Evolutionary conservation across 2,329 filamentous ascomycete species (phyloP), one percentile per base, ranked within the genome.

Genomic region (Penicillium sp.): DNA sequence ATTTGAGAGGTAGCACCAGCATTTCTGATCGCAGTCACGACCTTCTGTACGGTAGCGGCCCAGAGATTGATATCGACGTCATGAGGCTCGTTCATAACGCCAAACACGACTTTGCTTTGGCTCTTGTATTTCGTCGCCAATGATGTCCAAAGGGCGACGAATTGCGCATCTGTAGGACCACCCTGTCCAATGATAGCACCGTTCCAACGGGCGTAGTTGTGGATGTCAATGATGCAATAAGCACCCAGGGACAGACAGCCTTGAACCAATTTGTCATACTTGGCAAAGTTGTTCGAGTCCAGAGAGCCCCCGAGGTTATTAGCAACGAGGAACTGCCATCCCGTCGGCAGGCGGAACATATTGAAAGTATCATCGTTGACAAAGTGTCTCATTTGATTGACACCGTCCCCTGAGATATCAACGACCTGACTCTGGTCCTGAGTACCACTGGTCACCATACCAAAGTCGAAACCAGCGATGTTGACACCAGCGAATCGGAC

Each of bases 171-270:
- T 6, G 51, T 53, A 25, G 51, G 51, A 42, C 51, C 51, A 22
- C 51, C 51, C 30, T 53, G 51, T 53, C 51, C 51, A 26, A 53
- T 53, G 13, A 53, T 22, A 25, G 19, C 51, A 28, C 51, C 51
- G 8, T 53, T 53, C 51, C 51, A 53, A n/a, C 51, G 51, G 10
- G 51, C 51, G 14, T 53, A 53, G 35, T 53, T 53, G 37, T 53
- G 51, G 10, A 53, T 28, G n/a, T 53, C 51, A n/a, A 53, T 37
- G 5, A 53, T 53, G 22, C 51, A 53, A n/a, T 53, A 40, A n/a
- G 37, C 35, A 8, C 51, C 51, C 19, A 53, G 37, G 5, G 51
- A 53, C 6, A 53, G 51, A 42, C 51, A 53, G 13, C 51, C 51
- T 26, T 53, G 51, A 11, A 53, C 51, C 33, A 53, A 26, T 7